A percentile compares a stretch with the other conserved stretches of the same genome.
Conservation (phyloP, 148 eudicot genomes). For the Arctostaphylos glauca region DNA sequence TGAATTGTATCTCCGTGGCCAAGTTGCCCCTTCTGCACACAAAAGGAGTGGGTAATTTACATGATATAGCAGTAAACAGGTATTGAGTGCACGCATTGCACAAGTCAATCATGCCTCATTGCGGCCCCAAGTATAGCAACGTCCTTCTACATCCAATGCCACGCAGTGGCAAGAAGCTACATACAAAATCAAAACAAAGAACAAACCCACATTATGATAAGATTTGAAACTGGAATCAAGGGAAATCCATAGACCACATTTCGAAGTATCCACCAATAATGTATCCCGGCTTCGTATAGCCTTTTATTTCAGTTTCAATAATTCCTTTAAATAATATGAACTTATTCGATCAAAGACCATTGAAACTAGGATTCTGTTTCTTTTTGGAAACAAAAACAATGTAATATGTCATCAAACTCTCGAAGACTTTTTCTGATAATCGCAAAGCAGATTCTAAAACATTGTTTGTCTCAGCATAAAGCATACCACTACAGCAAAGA, state of each 20-base stretch:
- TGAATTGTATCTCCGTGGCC: slow-evolving; percentile 94
- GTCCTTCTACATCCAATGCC: slow-evolving; percentile 92
- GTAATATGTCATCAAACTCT: not conserved
- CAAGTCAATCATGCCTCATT: slow-evolving; percentile 62
- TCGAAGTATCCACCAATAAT: not conserved
- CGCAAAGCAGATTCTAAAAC: not conserved
- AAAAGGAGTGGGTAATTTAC: not conserved
- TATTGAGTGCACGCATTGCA: not conserved
- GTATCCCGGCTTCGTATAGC: not conserved
- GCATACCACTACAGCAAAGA: not conserved
- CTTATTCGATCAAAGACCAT: not conserved
- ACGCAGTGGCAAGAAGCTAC: slow-evolving; percentile 95
- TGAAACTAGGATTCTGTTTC: not conserved
- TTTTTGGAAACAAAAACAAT: not conserved
- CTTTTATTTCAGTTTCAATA: not conserved
- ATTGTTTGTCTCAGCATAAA: not conserved
- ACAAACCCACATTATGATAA: slow-evolving; percentile 1
- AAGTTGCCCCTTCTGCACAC: slow-evolving; percentile 84
- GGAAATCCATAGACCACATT: not conserved
- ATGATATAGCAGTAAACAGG: not conserved
- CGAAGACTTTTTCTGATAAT: not conserved
- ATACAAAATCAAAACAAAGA: slow-evolving; percentile 25
- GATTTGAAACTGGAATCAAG: not conserved
- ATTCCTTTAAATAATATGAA: not conserved
- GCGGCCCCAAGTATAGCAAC: slow-evolving; percentile 98